phyloP scores from a whole-genome alignment of 1,284 basidiomycete genomes.

The Omphalotus olearius region DNA sequence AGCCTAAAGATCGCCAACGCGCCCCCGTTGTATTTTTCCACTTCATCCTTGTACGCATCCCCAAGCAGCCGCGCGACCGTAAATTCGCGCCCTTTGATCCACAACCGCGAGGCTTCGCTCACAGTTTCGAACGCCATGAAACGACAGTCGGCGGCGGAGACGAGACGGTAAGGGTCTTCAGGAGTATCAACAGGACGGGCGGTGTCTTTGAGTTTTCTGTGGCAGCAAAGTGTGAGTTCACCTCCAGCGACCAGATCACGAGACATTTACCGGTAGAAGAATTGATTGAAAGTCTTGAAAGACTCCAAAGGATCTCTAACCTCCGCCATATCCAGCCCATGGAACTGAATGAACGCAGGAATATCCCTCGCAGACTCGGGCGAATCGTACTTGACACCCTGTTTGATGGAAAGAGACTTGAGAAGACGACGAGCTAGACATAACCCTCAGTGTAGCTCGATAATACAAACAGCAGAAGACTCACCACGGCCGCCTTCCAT shows the following conservation, averaged over 20 bases:
- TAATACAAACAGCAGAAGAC: conserved; percentile 19
- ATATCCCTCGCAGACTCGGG: conserved; percentile 86
- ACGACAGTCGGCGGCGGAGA: conserved; percentile 91
- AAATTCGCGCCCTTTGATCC: conserved; percentile 98
- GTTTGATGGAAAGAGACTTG: conserved; percentile 90
- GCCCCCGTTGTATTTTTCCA: conserved; percentile 72
- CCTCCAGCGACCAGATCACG: too few relatives aligned
- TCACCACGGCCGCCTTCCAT: conserved; percentile 89
- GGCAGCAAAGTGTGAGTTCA: conserved; percentile 2
- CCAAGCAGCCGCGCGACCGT: conserved; percentile 79
- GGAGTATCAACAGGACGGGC: conserved; percentile 78
- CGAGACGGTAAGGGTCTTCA: conserved; percentile 72
- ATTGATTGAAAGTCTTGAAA: conserved; percentile 89
- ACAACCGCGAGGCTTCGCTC: conserved; percentile 80
- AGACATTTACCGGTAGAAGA: conserved; percentile 58
- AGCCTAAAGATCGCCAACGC: conserved; percentile 83
- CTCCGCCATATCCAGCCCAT: conserved; percentile 80
- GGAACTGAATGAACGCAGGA: conserved; percentile 85
- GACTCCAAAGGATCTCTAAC: conserved; percentile 79
- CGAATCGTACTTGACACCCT: conserved; percentile 90
- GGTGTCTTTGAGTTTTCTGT: conserved; percentile 80
- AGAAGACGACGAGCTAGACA: conserved; percentile 68
- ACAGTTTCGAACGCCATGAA: conserved; percentile 92
- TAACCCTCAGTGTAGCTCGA: background rate
- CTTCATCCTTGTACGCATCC: conserved; percentile 65